Conservation (phyloP, 2,329 filamentous ascomycete genomes). For the Alternaria viburni region DNA sequence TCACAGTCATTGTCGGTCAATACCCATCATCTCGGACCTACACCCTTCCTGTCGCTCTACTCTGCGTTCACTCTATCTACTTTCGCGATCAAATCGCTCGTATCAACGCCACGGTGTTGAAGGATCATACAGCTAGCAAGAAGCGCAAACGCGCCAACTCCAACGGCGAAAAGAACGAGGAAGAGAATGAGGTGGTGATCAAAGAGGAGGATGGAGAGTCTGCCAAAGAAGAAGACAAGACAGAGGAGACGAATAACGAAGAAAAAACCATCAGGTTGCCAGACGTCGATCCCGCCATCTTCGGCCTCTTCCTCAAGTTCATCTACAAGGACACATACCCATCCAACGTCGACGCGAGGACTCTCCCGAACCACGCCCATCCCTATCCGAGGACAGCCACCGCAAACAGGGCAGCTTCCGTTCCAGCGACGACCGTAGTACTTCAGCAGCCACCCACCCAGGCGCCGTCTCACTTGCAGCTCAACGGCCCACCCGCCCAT, state of each 20-base stretch:
- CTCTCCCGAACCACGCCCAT: neutral
- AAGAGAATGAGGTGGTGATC: no score
- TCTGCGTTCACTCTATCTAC: constrained; percentile 13
- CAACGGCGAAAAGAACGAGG: no score
- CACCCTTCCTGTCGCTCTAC: constrained; percentile 13
- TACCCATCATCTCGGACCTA: neutral
- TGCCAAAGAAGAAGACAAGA: neutral
- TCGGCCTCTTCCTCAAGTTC: constrained; percentile 30
- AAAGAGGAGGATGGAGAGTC: neutral
- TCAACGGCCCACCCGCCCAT: no score
- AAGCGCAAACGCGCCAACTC: constrained; percentile 15
- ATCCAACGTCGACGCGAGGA: constrained; percentile 6
- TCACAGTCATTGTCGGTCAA: constrained; percentile 10
- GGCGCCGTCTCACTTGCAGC: neutral
- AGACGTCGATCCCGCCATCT: constrained; percentile 16
- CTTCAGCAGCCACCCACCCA: neutral
- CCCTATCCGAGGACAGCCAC: neutral
- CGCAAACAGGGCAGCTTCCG: neutral
- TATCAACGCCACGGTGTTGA: neutral
- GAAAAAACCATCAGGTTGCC: constrained; percentile 1
- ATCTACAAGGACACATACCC: constrained; percentile 28
- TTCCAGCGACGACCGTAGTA: neutral
- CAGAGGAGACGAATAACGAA: neutral
- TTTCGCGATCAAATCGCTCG: constrained; percentile 9
- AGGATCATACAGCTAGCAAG: neutral